phyloP scores from a whole-genome alignment of 78 protist genomes.

The Monosiga brevicollis region DNA sequence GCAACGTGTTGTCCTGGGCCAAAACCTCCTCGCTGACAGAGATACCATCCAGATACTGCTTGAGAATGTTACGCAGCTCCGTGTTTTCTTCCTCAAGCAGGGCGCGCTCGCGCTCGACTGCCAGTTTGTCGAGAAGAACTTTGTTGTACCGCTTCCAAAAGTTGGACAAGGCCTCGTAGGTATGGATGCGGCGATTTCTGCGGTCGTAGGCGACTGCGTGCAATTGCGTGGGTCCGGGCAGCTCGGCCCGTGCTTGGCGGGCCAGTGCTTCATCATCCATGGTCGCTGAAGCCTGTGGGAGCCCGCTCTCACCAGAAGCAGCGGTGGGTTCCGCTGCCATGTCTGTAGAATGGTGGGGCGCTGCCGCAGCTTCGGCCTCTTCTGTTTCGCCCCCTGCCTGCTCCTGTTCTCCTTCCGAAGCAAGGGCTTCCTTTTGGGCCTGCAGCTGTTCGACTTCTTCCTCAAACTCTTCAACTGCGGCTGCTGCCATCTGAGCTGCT shows the following conservation, averaged over 20 bases:
- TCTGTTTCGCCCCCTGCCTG: no score
- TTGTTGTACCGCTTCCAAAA: constrained; percentile 35
- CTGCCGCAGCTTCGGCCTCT: no score
- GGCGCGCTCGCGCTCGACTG: neutral
- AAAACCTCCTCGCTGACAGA: constrained; percentile 44
- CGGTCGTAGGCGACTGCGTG: neutral
- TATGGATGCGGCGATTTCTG: neutral
- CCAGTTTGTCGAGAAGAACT: constrained; percentile 18
- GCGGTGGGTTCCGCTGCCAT: no score
- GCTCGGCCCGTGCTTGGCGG: neutral
- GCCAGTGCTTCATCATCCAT: no score
- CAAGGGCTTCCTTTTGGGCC: no score
- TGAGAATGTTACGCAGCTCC: constrained; percentile 30
- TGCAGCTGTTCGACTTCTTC: no score
- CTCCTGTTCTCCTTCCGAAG: no score
- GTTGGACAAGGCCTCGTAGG: constrained; percentile 8
- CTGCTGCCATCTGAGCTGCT: no score
- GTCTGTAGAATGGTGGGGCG: no score
- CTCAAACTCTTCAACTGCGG: no score
- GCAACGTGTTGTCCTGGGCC: constrained; percentile 19
- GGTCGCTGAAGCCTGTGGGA: no score
- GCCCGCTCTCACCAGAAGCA: no score
- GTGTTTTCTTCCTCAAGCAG: constrained; percentile 24
- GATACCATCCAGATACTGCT: constrained; percentile 60
- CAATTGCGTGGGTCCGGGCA: neutral